Percentiles rank a stretch among this genome's conserved stretches.
Conservation (phyloP, 148 eudicot species). For the Tetragonia tetragonoides region DNA sequence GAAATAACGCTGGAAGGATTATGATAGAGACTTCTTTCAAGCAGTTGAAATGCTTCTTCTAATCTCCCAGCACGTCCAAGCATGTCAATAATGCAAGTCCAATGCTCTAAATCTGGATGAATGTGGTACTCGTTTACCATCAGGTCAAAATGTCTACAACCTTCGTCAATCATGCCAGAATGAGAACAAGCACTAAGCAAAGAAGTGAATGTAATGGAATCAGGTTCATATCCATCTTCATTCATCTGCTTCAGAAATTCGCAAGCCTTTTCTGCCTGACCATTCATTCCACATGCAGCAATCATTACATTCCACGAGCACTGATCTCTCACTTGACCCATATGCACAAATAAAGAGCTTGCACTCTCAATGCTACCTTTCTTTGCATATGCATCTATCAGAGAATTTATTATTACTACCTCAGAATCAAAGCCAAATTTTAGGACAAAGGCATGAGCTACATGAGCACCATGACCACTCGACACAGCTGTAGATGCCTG, state of each 20-base stretch:
- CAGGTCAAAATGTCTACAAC: slow-evolving; percentile 33
- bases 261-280: slow-evolving; percentile 37
- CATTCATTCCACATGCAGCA: slow-evolving; percentile 41
- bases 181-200: slow-evolving; percentile 41
- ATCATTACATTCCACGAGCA: slow-evolving; percentile 52
- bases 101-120: slow-evolving; percentile 38
- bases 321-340: slow-evolving; percentile 34
- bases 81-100: slow-evolving; percentile 48
- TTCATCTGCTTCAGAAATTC: slow-evolving; percentile 31
- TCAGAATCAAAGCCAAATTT: slow-evolving; percentile 38
- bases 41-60: slow-evolving; percentile 35
- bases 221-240: slow-evolving; percentile 35
- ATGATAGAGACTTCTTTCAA: slow-evolving; percentile 9
- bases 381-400: slow-evolving; percentile 44
- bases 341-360: slow-evolving; percentile 27
- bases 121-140: slow-evolving; percentile 33
- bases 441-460: slow-evolving; percentile 26
- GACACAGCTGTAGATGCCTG: slow-evolving; percentile 29
- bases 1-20: neutral
- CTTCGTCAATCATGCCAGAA: slow-evolving; percentile 40
- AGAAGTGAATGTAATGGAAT: slow-evolving; percentile 41
- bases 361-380: slow-evolving; percentile 33
- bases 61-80: slow-evolving; percentile 40
- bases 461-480: slow-evolving; percentile 19
- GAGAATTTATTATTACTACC: slow-evolving; percentile 31